Evolutionary conservation across 192 early-diverging fungal genomes (phyloP), one percentile per base, ranked within the genome.

Genomic region (Allomyces arbusculus): DNA sequence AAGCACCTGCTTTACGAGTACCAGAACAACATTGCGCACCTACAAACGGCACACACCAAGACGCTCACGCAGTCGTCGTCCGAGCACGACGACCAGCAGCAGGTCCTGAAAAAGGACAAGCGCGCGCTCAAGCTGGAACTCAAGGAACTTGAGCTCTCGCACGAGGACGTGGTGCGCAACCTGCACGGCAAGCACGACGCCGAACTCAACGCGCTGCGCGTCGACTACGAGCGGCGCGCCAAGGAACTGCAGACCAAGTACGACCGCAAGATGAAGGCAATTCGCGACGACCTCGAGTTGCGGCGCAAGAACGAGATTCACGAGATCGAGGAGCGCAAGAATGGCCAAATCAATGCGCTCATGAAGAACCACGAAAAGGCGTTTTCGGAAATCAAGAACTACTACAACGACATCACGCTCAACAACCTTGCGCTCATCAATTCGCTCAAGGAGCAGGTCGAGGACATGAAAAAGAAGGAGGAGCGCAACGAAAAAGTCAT

Each of bases 311-410:
- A 82, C 64, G 82, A 84, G 75, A 78, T 84, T 58, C 82, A 84
- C 66, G 82, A 84, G 73, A 84, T 84, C 69, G 82, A 84, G 74
- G 82, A 84, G 69, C 69, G 82, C 23, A 84, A 84, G 72, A 84
- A 84, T 69, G 82, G 82, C 26, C 82, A 84, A 65, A 83, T 84
- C 65, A 83, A 81, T 69, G 82, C 80, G 0, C 63, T 84, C 63
- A 83, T 84, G 81, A 84, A 84, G 76, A 83, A 81, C 68, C 82
- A 84, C 66, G 80, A 84, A 64, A 84, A 83, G 69, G 81, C 78
- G 9, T 84, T 84, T 70, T 76, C 81, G 12, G 82, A 84, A 68
- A 84, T 84, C 70, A 84, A 84, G 69, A 84, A 83, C 69, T 84
- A 84, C 70, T 84, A 84, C 71, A 84, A 84, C 71, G 82, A 84